Percentiles rank a stretch among this genome's conserved stretches.
phyloP scores from a whole-genome alignment of 73 alveolate genomes.

The Uronychia setigera region DNA sequence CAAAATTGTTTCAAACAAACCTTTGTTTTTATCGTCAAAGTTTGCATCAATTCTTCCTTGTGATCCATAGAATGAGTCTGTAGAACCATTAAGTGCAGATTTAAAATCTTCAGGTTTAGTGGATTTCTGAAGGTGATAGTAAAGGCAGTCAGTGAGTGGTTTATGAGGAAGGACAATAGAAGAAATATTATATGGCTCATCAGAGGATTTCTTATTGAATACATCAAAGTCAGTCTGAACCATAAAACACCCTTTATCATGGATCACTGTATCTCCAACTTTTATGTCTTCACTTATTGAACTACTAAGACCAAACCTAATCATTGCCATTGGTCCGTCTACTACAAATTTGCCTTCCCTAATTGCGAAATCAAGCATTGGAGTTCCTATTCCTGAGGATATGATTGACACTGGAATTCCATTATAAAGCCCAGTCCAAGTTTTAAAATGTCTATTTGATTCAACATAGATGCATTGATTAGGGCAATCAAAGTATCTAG shows the following conservation, averaged over 20 bases:
- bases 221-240: constrained; percentile 28
- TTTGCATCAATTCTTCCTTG: constrained; percentile 35
- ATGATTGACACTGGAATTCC: constrained; percentile 26
- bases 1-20: constrained; percentile 6
- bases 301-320: constrained; percentile 7
- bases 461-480: background rate
- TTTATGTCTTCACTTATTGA: constrained; percentile 7
- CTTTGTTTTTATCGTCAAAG: constrained; percentile 25
- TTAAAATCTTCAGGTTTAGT: background rate
- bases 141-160: background rate
- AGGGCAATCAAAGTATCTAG: constrained; percentile 46
- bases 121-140: background rate
- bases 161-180: background rate
- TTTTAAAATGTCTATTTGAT: constrained; percentile 18
- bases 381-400: constrained; percentile 26
- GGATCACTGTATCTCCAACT: constrained; percentile 27
- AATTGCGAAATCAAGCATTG: constrained; percentile 31
- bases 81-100: constrained; percentile 16
- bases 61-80: constrained; percentile 25
- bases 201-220: background rate
- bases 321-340: constrained; percentile 39
- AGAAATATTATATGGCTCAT: constrained; percentile 20
- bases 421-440: constrained; percentile 29
- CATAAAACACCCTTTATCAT: constrained; percentile 8
- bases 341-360: constrained; percentile 19